Conservation (phyloP, 2,329 filamentous ascomycete genomes). For the Clarireedia homoeocarpa region DNA sequence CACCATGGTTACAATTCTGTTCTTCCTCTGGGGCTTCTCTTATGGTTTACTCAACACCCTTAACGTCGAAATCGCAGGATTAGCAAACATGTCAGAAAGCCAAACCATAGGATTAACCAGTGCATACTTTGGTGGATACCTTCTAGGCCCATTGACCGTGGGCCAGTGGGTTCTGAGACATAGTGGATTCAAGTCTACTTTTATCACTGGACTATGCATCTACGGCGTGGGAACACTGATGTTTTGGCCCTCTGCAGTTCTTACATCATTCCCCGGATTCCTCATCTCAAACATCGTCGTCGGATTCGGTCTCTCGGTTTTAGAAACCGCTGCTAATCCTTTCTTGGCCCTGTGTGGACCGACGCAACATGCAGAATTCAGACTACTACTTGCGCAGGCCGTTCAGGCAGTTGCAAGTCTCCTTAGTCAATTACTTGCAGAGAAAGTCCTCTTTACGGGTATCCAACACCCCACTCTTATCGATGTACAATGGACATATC, state of each 20-base stretch:
- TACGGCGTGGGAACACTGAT: slow-evolving; percentile 74
- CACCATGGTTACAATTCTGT: slow-evolving; percentile 68
- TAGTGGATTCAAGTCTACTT: slow-evolving; percentile 70
- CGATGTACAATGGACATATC: slow-evolving; percentile 77
- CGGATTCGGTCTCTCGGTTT: slow-evolving; percentile 65
- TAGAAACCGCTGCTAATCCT: slow-evolving; percentile 76
- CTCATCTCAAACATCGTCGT: slow-evolving; percentile 68
- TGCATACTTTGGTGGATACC: slow-evolving; percentile 65
- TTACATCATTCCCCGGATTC: slow-evolving; percentile 70
- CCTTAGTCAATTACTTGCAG: slow-evolving; percentile 62
- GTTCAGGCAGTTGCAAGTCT: slow-evolving; percentile 71
- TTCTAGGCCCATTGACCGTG: slow-evolving; percentile 61
- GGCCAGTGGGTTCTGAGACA: slow-evolving; percentile 63
- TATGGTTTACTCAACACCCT: slow-evolving; percentile 81
- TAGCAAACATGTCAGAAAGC: slow-evolving; percentile 48
- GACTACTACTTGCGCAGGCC: slow-evolving; percentile 67
- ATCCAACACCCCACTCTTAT: slow-evolving; percentile 47
- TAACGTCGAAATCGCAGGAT: slow-evolving; percentile 59
- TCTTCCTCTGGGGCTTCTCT: slow-evolving; percentile 85
- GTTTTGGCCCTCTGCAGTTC: slow-evolving; percentile 75
- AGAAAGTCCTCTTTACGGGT: slow-evolving; percentile 59
- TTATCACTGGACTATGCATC: slow-evolving; percentile 68
- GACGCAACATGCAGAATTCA: slow-evolving; percentile 62
- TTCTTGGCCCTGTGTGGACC: slow-evolving; percentile 67
- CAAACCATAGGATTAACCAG: slow-evolving; percentile 61